A percentile compares a stretch with the other conserved stretches of the same genome.
These are phyloP conservation scores for Corinectria fuckeliana DNA, from an alignment of 2,329 filamentous ascomycete genomes.

Conservation along the genomic window DNA sequence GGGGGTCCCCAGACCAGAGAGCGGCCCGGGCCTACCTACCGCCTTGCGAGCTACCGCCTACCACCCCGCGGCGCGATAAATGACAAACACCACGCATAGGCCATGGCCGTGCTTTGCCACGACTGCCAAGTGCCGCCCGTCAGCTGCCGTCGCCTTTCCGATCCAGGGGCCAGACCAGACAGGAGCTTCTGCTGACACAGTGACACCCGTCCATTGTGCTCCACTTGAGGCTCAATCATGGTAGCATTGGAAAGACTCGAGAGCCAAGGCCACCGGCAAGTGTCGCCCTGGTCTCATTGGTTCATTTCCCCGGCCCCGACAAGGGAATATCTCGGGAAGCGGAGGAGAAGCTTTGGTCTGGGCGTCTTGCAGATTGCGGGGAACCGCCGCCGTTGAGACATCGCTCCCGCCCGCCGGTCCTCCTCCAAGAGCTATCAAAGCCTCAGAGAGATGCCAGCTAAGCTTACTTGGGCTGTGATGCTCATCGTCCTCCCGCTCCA, in stretches of 20 bases:
- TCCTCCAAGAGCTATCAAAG: background rate
- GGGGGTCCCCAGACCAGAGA: slow-evolving; percentile 3
- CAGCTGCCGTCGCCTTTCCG: background rate
- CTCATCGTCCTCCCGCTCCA: slow-evolving; percentile 1
- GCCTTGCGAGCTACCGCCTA: background rate
- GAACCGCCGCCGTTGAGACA: slow-evolving; percentile 24
- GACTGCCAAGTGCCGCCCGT: background rate
- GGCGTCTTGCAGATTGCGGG: slow-evolving; percentile 32
- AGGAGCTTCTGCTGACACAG: background rate
- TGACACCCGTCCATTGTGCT: slow-evolving; percentile 16
- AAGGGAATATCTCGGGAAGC: slow-evolving; percentile 37
- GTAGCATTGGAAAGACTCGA: slow-evolving; percentile 23
- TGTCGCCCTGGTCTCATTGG: slow-evolving; percentile 25
- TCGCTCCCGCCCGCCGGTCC: slow-evolving; percentile 16
- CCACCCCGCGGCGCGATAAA: too few species aligned
- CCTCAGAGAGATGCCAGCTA: background rate
- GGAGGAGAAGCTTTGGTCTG: slow-evolving; percentile 14
- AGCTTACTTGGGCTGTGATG: background rate
- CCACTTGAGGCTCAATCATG: slow-evolving; percentile 36
- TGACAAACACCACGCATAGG: background rate
- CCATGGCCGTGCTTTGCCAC: background rate
- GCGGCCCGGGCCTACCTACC: slow-evolving; percentile 10
- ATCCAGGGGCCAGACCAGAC: slow-evolving; percentile 9
- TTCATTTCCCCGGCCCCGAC: slow-evolving; percentile 22
- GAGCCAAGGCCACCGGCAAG: slow-evolving; percentile 14